Evolutionary conservation across 1,139 yeast genomes (phyloP).

Genomic region (Scheffersomyces segobiensis): DNA sequence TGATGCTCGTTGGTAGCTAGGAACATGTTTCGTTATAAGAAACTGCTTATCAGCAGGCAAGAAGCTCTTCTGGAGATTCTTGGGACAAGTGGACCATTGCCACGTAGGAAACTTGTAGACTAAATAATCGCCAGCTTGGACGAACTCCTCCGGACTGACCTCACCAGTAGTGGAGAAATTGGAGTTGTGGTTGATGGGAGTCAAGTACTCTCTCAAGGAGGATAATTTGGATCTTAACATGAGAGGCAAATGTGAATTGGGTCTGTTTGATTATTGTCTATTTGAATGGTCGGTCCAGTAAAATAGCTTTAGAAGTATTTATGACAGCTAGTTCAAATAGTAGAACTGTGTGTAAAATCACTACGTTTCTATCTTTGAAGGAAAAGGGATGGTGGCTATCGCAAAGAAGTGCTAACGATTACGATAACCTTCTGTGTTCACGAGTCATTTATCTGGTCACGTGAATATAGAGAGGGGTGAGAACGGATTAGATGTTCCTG

Average conservation of each 20-base stretch:
- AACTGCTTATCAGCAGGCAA: conserved; percentile 86
- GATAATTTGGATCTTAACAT: conserved; percentile 75
- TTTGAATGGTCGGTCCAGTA: not conserved
- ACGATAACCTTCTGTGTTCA: not conserved
- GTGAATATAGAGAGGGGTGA: not conserved
- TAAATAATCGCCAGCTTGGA: conserved; percentile 88
- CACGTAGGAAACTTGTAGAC: conserved; percentile 94
- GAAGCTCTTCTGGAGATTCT: conserved; percentile 62
- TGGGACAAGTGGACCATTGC: conserved; percentile 84
- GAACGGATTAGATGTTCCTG: not conserved
- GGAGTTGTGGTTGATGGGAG: conserved; percentile 84
- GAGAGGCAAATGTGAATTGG: conserved; percentile 1
- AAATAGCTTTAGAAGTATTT: no score
- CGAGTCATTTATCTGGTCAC: not conserved
- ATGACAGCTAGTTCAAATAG: not conserved
- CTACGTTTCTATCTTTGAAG: not conserved
- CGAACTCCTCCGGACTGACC: conserved; percentile 91
- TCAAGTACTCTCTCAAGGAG: conserved; percentile 84
- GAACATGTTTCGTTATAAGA: conserved; percentile 85
- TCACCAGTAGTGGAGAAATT: conserved; percentile 86
- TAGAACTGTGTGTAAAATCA: not conserved
- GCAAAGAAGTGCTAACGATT: not conserved
- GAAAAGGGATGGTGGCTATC: not conserved
- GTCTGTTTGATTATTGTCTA: not conserved
- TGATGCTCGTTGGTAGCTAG: conserved; percentile 75